Base-by-base conservation (phyloP, 805 yeast species). In the Saturnispora ahearnii region DNA sequence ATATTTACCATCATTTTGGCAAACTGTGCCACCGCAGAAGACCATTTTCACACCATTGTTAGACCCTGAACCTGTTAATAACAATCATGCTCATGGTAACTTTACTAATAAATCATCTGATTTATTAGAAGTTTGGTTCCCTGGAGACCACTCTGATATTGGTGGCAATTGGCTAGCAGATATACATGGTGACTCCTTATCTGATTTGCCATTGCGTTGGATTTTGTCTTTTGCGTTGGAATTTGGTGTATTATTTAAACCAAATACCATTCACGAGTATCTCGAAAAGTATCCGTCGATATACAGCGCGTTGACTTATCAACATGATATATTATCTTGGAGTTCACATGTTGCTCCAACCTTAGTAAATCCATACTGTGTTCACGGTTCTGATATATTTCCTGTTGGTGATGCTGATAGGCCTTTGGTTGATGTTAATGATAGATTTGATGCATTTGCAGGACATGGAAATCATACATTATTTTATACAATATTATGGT, bases 131-230 rank as follows among this genome's bases (percentile, higher is more conserved):
- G 58, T 77, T 40, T 82, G 83, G 82, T 82, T 82, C 57, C 77
- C 84, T 1, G 89, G 87, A 2, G 78, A 78, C 58, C 88, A 82
- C 62, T 70, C 82, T 9, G 87, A 82, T 62, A 65, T 78, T 56
- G 88, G 88, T 2, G 87, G 87, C 3, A 84, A 84, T 0, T 81
- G 84, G 82, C 61, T 68, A 1, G 62, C 68, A 4, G 81, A 77
- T 59, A 32, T 51, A 0, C 59, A 67, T 44, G 77, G 77, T 1
- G 73, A 76, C 40, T 57, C 62, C 22, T 52, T 77, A 13, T 70
- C 84, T 0, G 73, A 78, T 54, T 53, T 79, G 13, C 66, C 87
- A 0, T 63, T 82, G 24, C 68, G 82, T 52, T 82, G 87, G 87
- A 77, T 82, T 61, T 51, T 82, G 11, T 64, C 73, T 5, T 79